Evolutionary conservation across 2,329 filamentous ascomycete genomes (phyloP).

Genomic region (Juglanconis juglandina): DNA sequence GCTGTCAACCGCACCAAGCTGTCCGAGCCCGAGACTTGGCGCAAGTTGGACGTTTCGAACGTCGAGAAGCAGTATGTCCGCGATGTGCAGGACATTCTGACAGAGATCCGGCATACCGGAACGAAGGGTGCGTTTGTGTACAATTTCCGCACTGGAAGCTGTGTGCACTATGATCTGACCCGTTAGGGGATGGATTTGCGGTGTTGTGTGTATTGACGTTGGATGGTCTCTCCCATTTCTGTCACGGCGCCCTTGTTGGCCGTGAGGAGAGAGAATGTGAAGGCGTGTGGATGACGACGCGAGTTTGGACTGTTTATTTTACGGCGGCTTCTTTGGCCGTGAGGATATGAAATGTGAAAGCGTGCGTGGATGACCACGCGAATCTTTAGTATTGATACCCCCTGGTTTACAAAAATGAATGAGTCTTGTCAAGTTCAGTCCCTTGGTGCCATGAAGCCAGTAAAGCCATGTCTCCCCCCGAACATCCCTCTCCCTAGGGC

Average conservation of each 20-base stretch:
- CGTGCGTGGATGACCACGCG: neutral
- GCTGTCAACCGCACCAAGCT: constrained; percentile 70
- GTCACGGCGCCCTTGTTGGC: too few relatives aligned
- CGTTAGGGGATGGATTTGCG: neutral
- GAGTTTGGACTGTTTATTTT: too few relatives aligned
- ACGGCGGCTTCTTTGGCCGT: too few relatives aligned
- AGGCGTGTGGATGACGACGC: too few relatives aligned
- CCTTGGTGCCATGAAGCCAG: neutral
- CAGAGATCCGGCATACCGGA: constrained; percentile 55
- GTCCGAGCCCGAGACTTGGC: constrained; percentile 80
- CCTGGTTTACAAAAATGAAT: neutral
- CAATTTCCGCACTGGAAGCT: constrained; percentile 81
- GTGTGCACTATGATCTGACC: constrained; percentile 78
- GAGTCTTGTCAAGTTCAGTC: neutral
- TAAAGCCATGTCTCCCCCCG: too few relatives aligned
- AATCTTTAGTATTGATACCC: neutral
- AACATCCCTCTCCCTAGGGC: too few relatives aligned
- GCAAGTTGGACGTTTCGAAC: constrained; percentile 70
- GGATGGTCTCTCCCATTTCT: too few relatives aligned
- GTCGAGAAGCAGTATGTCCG: constrained; percentile 78
- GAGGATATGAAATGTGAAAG: neutral
- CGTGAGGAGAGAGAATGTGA: too few relatives aligned
- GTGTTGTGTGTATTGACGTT: too few relatives aligned
- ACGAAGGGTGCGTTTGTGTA: constrained; percentile 80
- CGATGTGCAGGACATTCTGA: constrained; percentile 76